Base-by-base conservation (phyloP, 192 early-diverging fungal genomes). In the Backusella westeae region DNA sequence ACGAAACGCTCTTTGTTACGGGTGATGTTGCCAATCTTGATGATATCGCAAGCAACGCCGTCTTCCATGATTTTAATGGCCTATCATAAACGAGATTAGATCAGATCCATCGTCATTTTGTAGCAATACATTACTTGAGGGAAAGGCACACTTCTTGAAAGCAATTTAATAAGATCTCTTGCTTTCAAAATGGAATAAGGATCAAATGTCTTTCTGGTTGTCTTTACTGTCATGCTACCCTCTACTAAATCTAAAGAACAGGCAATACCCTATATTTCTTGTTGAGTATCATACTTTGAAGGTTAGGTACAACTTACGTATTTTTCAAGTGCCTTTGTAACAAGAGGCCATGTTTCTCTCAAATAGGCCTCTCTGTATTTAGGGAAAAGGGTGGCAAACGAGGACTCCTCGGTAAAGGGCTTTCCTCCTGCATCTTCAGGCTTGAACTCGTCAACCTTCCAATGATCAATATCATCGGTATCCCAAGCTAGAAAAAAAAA, bases 1-100 rank as follows among this genome's bases (percentile, higher is more conserved):
- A 98, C 94, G 83, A 98, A 99, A 14, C 96, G 90, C 79, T 99
- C 98, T 90, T 98, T 99, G 84, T 97, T 99, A 26, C 91, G 84
- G 49, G 97, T 86, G 83, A 98, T 84, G 80, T 94, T 97, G 42
- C 97, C 97, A 81, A 99, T 97, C 86, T 98, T 98, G 80, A 99
- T 93, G 73, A 99, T 96, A 75, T 99, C 98, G 77, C 93, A 96
- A 26, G 94, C 88, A 53, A 93, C 84, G 15, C 90, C 92, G 82
- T 99, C 98, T n/a, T 99, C 92, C 77, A 99, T 81, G 67, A 99
- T 88, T 80, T 94, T 95, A 42, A 95, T 78, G 1, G 97, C 95
- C 82, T 93, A 21, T 59, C 32, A 32, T 32, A 32, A 32, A 3
- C 32, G 32, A 32, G 32, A 72, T 15, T 19, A 70, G 7, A 3